Base-by-base conservation (phyloP, 306 rosid species). In the Cucumis cinereus region DNA sequence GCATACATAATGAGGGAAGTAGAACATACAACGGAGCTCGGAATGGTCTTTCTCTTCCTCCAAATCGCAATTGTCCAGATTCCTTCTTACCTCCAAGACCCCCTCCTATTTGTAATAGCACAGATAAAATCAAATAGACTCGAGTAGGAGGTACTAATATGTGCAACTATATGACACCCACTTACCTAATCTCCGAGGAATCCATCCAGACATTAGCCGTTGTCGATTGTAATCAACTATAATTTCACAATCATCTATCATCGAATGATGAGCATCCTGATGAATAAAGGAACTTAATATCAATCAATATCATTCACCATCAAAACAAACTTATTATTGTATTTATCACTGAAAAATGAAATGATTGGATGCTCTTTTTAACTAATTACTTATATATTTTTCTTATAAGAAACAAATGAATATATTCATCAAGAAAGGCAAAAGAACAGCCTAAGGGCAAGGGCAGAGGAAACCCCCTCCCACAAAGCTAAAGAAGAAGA, bases 41-140 rank as follows among this genome's bases (percentile, higher is more conserved):
- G 67, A 93, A 93, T 49, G 98, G 98, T 79, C 90, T 90, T 74
- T 90, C 98, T 78, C 97, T 87, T 82, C 98, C 98, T 52, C 98
- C 98, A 80, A 93, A 93, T 40, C 98, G 96, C 78, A 93, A 96
- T 78, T 93, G 98, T 73, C 98, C 98, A 9, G 98, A 93, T 82
- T 93, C 98, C 86, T 93, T 93, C 87, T 84, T 85, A 77, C 98
- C 96, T 71, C 98, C 91, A 77, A 93, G 93, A 74, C 97, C 98
- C 40, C 98, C 97, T 78, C 98, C 97, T 93, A 79, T 40, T 52
- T 28, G 77, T 72, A 79, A 53, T 57, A 55, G 41, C 7, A 33
- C 43, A 78, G 58, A 47, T 64, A 11, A 79, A 40, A 76, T 74
- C 49, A 83, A 77, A 68, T 45, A 52, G 43, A 63, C 36, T 76